Evolutionary conservation across 148 eudicot species (phyloP).

Genomic region (Camellia lanceoleosa): DNA sequence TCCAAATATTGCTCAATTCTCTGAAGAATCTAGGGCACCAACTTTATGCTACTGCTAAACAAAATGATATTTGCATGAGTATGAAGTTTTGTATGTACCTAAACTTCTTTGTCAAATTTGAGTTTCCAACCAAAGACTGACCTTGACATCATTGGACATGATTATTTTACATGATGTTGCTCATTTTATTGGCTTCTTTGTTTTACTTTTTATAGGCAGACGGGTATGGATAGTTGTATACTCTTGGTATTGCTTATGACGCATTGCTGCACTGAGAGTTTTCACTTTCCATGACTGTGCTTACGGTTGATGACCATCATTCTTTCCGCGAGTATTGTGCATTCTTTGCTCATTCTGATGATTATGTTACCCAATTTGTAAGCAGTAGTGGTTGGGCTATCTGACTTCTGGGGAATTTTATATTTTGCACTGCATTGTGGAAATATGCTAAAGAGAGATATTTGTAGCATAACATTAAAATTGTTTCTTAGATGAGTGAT

Average conservation of each 20-base stretch:
- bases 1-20: background rate
- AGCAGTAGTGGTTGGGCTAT: slow-evolving; percentile 13
- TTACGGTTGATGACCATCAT: slow-evolving; percentile 32
- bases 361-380: slow-evolving; percentile 23
- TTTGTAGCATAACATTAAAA: slow-evolving; percentile 16
- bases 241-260: slow-evolving; percentile 26
- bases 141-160: background rate
- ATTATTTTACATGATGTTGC: background rate
- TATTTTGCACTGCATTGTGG: slow-evolving; percentile 7
- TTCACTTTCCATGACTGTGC: slow-evolving; percentile 25
- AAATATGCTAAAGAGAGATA: slow-evolving; percentile 3
- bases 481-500: slow-evolving; percentile 29
- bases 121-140: background rate
- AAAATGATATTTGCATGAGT: background rate
- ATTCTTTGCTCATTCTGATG: slow-evolving; percentile 22
- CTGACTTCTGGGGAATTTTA: slow-evolving; percentile 13
- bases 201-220: slow-evolving; percentile 35
- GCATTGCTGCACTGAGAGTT: slow-evolving; percentile 33
- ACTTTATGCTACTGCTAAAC: background rate
- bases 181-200: slow-evolving; percentile 28
- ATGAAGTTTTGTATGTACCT: background rate
- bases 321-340: slow-evolving; percentile 17
- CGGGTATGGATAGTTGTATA: slow-evolving; percentile 20
- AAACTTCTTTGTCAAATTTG: background rate
- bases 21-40: background rate